Evolutionary conservation across 2,329 filamentous ascomycete genomes (phyloP), one percentile per base, ranked within the genome.

Genomic region (Ascochyta clinopodiicola): DNA sequence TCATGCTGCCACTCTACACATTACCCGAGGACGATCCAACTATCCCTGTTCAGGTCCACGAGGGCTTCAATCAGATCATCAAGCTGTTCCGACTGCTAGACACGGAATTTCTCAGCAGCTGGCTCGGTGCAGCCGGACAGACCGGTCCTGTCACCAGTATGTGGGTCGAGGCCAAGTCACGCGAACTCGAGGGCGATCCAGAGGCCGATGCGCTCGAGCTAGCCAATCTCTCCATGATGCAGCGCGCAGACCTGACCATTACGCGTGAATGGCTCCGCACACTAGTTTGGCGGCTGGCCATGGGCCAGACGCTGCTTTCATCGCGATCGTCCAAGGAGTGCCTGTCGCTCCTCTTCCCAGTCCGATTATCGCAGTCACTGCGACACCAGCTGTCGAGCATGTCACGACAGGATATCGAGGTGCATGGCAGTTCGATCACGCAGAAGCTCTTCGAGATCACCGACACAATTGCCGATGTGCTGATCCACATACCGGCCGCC

Each of bases 381-480:
- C 77, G 79, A 4, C 69, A 75, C 25, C 77, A 79, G 50, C 67
- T 81, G 15, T 71, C 70, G 1, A 70, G 65, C 44, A 77, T 80
- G 62, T 77, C 77, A 4, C 71, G 72, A 15, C 69, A 79, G 34
- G 80, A 80, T 48, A 80, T 86, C 54, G 80, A 80, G 25, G 80
- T 83, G 4, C 83, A 86, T 60, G 84, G 84, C 7, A 82, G 78
- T 34, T 81, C 81, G 21, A 83, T 86, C 50, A 74, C 85, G 47
- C 80, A 84, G 57, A 86, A 86, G 65, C 74, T 86, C 4, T 84
- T 86, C 51, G 84, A 86, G 62, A 84, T 86, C 57, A 82, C 83
- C 0, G 84, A 83, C 64, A 85, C 83, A 2, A 82, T 86, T 40
- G 82, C 83, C 8, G 84, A 86, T 59, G 84, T 86, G 13, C 71